Base-by-base conservation (phyloP, 306 rosid genomes). In the Prunus kanzakura region DNA sequence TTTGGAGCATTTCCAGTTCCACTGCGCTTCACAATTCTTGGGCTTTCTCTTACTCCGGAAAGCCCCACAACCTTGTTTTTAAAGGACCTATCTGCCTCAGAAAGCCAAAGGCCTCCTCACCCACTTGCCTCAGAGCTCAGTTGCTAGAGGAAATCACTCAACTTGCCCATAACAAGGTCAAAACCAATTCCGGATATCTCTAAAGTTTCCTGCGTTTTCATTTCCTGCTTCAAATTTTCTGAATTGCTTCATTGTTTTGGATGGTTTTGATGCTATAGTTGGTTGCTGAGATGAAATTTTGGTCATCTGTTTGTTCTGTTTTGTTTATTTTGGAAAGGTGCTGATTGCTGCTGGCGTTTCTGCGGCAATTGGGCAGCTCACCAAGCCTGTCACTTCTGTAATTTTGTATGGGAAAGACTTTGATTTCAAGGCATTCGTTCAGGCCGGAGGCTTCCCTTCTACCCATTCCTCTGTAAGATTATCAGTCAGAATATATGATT, bases 391-490 rank as follows among this genome's bases (percentile, higher is more conserved):
- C 72, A 77, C 89, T 74, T 86, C 91, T 75, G 88, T 89, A 38
- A 23, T 92, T 52, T 79, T 92, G 4, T 86, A 94, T 46, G 90
- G 96, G 30, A 90, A 87, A 77, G 88, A 85, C 38, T 90, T 94
- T 71, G 91, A 92, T 87, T 4, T 91, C 83, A 94, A 84, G 78
- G 68, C 89, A 1, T 2, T 72, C 76, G 0, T 86, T 85, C 91
- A 86, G 69, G 89, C 97, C 29, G 98, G 97, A 72, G 98, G 98
- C 52, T 94, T 94, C 79, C 97, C 98, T 61, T 94, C 98, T 4
- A 78, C 96, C 19, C 98, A 94, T 83, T 90, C 98, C 76, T 91
- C 98, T 56, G 98, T 94, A 89, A 80, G 90, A 12, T 0, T 60
- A 15, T 20, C 14, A 56, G 5, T n/a, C 13, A 23, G 64, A 30